A percentile compares a stretch with the other conserved stretches of the same genome.
phyloP scores from a whole-genome alignment of 140 eudicot genomes.

The Anethum foeniculum region DNA sequence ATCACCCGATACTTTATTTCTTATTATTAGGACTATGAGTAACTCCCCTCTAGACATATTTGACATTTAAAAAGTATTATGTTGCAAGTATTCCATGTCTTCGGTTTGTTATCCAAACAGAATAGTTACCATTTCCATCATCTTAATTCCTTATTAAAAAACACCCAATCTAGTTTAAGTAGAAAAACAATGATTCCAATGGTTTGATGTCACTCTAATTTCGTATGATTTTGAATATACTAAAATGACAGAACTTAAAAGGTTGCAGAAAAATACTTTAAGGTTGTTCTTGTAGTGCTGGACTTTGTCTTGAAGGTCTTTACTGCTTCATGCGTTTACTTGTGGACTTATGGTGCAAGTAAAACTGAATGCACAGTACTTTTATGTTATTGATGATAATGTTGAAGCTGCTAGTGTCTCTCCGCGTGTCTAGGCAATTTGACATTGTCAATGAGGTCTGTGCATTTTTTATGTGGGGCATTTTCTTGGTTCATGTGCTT shows the following conservation, averaged over 20 bases:
- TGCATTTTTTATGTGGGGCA: background rate
- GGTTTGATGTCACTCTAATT: background rate
- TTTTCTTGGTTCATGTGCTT: no score
- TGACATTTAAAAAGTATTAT: background rate
- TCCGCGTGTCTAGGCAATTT: background rate
- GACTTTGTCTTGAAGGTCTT: no score
- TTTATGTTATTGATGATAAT: no score
- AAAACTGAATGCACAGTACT: no score
- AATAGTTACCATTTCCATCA: background rate
- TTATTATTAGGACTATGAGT: background rate
- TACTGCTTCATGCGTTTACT: no score
- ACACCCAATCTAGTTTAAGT: background rate
- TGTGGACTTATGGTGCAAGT: no score
- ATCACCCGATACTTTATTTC: background rate
- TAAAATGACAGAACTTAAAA: no score
- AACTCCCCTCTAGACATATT: background rate
- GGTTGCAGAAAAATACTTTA: background rate
- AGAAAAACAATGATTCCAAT: background rate
- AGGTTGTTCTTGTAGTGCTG: background rate
- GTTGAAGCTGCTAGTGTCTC: background rate
- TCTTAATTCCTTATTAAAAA: background rate
- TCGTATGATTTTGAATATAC: background rate
- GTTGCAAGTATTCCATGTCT: background rate
- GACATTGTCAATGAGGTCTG: background rate
- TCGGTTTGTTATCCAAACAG: background rate